Evolutionary conservation across 2,329 filamentous ascomycete genomes (phyloP), one percentile per base, ranked within the genome.

Genomic region (Xylaria hypoxylon): DNA sequence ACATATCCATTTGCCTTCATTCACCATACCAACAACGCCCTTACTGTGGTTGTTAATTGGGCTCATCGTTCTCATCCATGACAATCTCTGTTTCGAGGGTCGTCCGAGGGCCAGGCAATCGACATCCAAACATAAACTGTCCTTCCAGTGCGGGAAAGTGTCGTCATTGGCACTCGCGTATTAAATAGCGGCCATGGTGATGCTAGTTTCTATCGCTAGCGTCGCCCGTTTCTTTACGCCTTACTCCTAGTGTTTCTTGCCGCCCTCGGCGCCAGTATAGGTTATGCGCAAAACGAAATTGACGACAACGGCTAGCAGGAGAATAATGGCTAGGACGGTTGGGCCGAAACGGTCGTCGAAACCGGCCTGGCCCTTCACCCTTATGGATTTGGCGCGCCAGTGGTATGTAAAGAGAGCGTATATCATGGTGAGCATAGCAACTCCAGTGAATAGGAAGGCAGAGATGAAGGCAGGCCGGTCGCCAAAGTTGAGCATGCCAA

Each of bases 401-500:
- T 99, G 96, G 82, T 97, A 99, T 35, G 95, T 98, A 68, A 93
- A 87, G 11, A 99, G 84, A 5, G 96, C 96, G 79, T 99, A 99
- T 47, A 97, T 83, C 94, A 99, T 97, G 50, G 94, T 93, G 59
- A 92, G 88, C 89, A 99, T 95, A 70, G 95, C 93, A 62, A 99
- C 95, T 73, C 94, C 84, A 0, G 96, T 98, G 84, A 99, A 99
- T 59, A 97, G 85, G 59, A 93, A 94, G 62, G 96, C 94, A 68
- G 91, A 95, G 80, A 98, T 97, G 79, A 96, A 96, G 75, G 95
- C 95, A 62, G 97, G 89, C 71, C 90, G 90, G 81, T 99, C 96
- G 78, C 96, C 96, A 76, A 99, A 99, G 85, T 99, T 99, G 76
- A 99, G 90, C 78, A 99, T 94, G 74, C 96, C 96, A 74, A 99